Evolutionary conservation across 805 yeast species (phyloP), one percentile per base, ranked within the genome.

Genomic region (Ogataea henricii): DNA sequence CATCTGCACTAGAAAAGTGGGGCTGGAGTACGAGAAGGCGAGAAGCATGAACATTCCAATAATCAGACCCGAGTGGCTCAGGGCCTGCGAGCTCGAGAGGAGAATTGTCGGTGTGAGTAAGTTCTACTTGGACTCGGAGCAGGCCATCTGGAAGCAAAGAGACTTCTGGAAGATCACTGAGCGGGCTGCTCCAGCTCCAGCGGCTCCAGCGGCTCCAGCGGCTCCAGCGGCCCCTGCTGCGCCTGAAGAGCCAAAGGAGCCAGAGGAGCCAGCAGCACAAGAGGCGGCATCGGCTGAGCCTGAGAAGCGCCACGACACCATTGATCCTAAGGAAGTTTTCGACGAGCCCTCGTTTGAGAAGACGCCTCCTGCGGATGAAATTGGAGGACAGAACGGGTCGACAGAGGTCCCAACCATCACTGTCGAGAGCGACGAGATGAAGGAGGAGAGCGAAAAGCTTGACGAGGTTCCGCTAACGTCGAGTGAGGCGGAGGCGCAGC

Each of bases 51-150:
- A 90, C 63, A 89, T 94, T 47, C 99, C 99, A 2, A 80, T 94
- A 33, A 91, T 94, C 22, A 79, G 96, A 65, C 98, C 99, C 0
- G 97, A 94, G 65, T 94, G 98, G 98, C 72, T 94, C 48, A 85
- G 87, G 66, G 97, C 97, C 0, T 94, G 98, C 71, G 96, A 88
- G 58, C 66, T 77, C 36, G 97, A 91, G 62, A 81, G 94, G 57
- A 72, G 96, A 60, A 83, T 94, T 47, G 96, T 91, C 36, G 97
- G 98, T 22, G 99, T 94, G 13, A 78, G 96, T 60, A 89, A 89
- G 56, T 89, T 86, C 57, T 88, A 88, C 62, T 71, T 86, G 27
- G 85, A 83, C 64, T 74, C 81, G 16, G 71, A 65, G 37, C 69
- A 69, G 34, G 65, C 69, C 26, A 68, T 70, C 45, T 64, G 77